Evolutionary conservation across 495 filamentous ascomycete species (phyloP).

Genomic region (Tuber aestivum): DNA sequence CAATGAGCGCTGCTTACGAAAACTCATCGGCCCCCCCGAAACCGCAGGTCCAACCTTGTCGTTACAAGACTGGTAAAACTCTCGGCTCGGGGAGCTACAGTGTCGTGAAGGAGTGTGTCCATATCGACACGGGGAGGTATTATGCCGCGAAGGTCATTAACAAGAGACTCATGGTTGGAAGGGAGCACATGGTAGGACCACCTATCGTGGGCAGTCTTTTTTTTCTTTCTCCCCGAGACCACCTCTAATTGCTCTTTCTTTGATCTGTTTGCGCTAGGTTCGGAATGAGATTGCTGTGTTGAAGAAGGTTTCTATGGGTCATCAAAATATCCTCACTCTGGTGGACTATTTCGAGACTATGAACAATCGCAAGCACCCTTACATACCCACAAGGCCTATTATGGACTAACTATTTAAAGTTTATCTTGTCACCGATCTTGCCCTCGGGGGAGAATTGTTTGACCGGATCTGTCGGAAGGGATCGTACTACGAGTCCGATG

Average conservation of each 20-base stretch:
- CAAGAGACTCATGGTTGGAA: slow-evolving; percentile 92
- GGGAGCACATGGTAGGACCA: slow-evolving; percentile 89
- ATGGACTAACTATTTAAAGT: slow-evolving; percentile 48
- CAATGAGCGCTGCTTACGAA: slow-evolving; percentile 33
- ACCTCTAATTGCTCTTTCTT: background rate
- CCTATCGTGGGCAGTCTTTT: slow-evolving; percentile 4
- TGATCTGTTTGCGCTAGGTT: slow-evolving; percentile 54
- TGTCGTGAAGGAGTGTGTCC: slow-evolving; percentile 98
- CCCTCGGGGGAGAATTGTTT: slow-evolving; percentile 92
- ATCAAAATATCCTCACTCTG: slow-evolving; percentile 93
- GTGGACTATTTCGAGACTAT: slow-evolving; percentile 99
- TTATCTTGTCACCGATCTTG: slow-evolving; percentile 95
- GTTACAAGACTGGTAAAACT: slow-evolving; percentile 98
- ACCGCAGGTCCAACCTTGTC: slow-evolving; percentile 67
- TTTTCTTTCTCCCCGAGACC: background rate
- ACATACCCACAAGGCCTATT: background rate
- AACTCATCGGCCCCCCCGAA: slow-evolving; percentile 41
- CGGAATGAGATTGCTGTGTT: slow-evolving; percentile 97
- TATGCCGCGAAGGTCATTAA: slow-evolving; percentile 99
- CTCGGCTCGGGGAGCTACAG: slow-evolving; percentile 94
- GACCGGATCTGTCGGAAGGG: slow-evolving; percentile 98
- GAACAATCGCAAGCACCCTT: slow-evolving; percentile 68
- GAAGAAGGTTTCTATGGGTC: slow-evolving; percentile 94
- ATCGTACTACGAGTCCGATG: slow-evolving; percentile 95
- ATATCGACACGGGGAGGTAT: slow-evolving; percentile 95